Base-by-base conservation (phyloP, 2,329 filamentous ascomycete genomes). In the Madurella mycetomatis region DNA sequence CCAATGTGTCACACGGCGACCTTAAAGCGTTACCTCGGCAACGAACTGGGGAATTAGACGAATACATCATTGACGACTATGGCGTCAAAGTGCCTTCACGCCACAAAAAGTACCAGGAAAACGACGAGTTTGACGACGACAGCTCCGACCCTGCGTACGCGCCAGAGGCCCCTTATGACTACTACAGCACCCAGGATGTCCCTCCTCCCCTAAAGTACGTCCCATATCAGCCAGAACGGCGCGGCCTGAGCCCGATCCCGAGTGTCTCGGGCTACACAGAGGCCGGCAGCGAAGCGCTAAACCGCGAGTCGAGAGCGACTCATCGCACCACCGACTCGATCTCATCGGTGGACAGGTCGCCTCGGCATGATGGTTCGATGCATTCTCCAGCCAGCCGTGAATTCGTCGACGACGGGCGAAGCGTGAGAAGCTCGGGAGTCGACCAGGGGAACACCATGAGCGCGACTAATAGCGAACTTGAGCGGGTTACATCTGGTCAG, bases 231-330 rank as follows among this genome's bases (percentile, higher is more conserved):
- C 79, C 83, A 11, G 83, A 87, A 61, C 80, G 83, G 49, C 86
- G 88, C 41, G 86, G 85, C 11, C 73, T 95, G 47, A 96, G 92
- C 66, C 92, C 92, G 0, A 92, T 95, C 56, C 92, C 94, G 62
- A 96, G 92, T 64, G 89, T 96, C 15, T 92, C 90, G 11, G 94
- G 92, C 58, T 92, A 91, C 64, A 86, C 83, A 4, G 85, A 91
- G 64, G 83, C 84, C 45, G 83, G 83, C 50, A 85, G 77, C 63
- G 80, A 85, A 57, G 73, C 74, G 34, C 72, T 72, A 31, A 81
- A 80, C 63, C 81, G 81, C 47, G 79, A 85, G 55, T 82, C 83
- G 1, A 72, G 76, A 54, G 72, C 80, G 32, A 78, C 78, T 43
- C 77, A 76, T 13, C 69, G 68, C 15, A 69, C 71, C 2, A 74